Evolutionary conservation across 1,139 yeast species (phyloP).

Genomic region (Spencermartinsiella ligniputridi): DNA sequence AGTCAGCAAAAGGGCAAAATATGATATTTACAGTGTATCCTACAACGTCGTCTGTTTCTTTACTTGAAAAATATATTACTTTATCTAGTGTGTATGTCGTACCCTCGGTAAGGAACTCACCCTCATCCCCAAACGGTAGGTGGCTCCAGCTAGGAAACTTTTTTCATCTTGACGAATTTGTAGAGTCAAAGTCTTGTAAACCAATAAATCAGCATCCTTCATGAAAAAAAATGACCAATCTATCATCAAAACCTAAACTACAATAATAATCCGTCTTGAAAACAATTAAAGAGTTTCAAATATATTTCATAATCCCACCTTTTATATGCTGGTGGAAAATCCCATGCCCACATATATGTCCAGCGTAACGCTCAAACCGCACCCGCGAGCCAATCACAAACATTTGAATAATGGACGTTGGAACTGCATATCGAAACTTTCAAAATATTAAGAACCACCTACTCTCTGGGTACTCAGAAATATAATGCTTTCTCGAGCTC

Average conservation of each 20-base stretch:
- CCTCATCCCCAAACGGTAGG: conserved; percentile 21
- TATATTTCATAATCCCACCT: background rate
- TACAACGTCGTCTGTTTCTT: no score
- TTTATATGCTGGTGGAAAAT: conserved; percentile 6
- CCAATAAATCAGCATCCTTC: background rate
- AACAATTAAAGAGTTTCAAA: conserved; percentile 23
- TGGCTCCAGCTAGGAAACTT: conserved; percentile 34
- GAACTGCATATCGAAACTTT: conserved; percentile 17
- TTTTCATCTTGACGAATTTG: conserved; percentile 26
- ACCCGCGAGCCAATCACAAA: background rate
- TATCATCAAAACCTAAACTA: conserved; percentile 20
- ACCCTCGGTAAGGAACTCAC: conserved; percentile 35
- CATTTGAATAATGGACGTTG: conserved; percentile 3
- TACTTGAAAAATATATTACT: background rate
- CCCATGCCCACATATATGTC: background rate
- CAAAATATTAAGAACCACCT: background rate
- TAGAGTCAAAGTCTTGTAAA: conserved; percentile 23
- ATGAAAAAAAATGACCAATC: no score
- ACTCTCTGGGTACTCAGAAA: background rate
- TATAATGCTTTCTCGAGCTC: conserved; percentile 3
- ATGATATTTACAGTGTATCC: no score
- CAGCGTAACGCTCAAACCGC: conserved; percentile 1
- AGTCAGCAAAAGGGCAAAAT: no score
- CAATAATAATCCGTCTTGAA: conserved; percentile 30
- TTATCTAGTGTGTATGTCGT: conserved; percentile 18